Evolutionary conservation across 2,329 filamentous ascomycete species (phyloP).

Genomic region (Colletotrichum salicis): DNA sequence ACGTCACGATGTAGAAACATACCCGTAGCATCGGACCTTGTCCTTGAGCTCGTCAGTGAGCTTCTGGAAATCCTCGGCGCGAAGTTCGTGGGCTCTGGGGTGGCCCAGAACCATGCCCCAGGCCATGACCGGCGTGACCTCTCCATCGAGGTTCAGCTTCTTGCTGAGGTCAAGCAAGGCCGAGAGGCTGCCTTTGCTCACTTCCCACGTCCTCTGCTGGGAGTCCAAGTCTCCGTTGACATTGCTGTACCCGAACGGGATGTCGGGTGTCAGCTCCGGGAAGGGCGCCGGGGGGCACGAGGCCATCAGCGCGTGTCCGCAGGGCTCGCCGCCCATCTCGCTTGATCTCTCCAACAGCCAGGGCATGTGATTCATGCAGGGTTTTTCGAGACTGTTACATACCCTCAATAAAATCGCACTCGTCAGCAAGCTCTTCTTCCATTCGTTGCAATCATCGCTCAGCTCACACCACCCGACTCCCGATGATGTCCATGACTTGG

Average conservation of each 20-base stretch:
- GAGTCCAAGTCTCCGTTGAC: slow-evolving; percentile 53
- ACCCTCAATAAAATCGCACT: slow-evolving; percentile 49
- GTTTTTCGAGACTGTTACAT: slow-evolving; percentile 81
- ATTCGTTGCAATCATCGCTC: slow-evolving; percentile 32
- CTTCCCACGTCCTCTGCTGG: slow-evolving; percentile 80
- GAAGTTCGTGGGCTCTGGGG: slow-evolving; percentile 74
- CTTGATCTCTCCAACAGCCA: slow-evolving; percentile 73
- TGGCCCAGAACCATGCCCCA: slow-evolving; percentile 85
- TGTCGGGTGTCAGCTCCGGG: slow-evolving; percentile 58
- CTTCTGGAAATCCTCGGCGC: slow-evolving; percentile 73
- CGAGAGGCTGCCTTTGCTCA: slow-evolving; percentile 79
- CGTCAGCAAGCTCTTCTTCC: slow-evolving; percentile 54
- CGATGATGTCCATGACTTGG: slow-evolving; percentile 26
- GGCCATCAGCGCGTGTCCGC: slow-evolving; percentile 93
- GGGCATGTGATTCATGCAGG: slow-evolving; percentile 92
- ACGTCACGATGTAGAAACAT: slow-evolving; percentile 49
- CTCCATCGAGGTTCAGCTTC: slow-evolving; percentile 83
- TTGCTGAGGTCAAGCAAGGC: slow-evolving; percentile 87
- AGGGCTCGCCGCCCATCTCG: slow-evolving; percentile 73
- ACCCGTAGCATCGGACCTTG: slow-evolving; percentile 95
- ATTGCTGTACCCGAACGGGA: slow-evolving; percentile 63
- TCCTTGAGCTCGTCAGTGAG: slow-evolving; percentile 78
- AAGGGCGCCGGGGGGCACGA: slow-evolving; percentile 81
- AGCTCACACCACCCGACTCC: slow-evolving; percentile 32
- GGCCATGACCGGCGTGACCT: slow-evolving; percentile 96